These are phyloP conservation scores for Coemansia sp. DNA, from an alignment of 192 early-diverging fungal genomes.

Conservation along the genomic window DNA sequence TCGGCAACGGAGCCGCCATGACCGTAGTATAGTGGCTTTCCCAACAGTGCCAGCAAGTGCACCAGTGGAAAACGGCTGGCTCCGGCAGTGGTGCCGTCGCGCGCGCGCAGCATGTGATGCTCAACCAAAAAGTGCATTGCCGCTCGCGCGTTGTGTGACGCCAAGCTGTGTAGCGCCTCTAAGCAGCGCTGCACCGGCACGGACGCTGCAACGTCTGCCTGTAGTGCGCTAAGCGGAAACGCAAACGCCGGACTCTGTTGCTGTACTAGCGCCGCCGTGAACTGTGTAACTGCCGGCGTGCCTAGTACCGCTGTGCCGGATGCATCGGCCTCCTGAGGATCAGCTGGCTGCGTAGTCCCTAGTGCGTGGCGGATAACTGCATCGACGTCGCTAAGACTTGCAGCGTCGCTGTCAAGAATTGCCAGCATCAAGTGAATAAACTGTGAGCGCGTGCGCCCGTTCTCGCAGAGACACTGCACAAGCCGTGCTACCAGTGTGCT, in stretches of 20 bases:
- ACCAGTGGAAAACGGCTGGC: constrained; percentile 55
- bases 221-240: constrained; percentile 50
- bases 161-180: constrained; percentile 78
- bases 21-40: constrained; percentile 76
- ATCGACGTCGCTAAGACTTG: constrained; percentile 41
- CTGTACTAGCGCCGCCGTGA: constrained; percentile 39
- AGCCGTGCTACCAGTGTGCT: constrained; percentile 54
- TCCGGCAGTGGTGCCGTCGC: constrained; percentile 71
- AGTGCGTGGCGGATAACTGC: constrained; percentile 36
- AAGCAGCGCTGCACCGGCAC: constrained; percentile 87
- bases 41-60: constrained; percentile 78
- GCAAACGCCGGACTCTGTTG: constrained; percentile 35
- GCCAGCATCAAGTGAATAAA: constrained; percentile 82
- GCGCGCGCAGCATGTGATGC: constrained; percentile 46
- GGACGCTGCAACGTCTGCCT: constrained; percentile 72
- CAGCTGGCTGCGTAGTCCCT: background rate
- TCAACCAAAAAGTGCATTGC: constrained; percentile 69
- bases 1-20: constrained; percentile 78
- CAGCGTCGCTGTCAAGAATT: constrained; percentile 70
- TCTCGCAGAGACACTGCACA: constrained; percentile 74
- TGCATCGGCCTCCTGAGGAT: background rate
- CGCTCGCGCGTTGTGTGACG: constrained; percentile 68
- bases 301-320: constrained; percentile 15
- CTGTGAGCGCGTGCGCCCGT: constrained; percentile 79
- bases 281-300: constrained; percentile 32